Percentiles rank a stretch among this genome's conserved stretches.
Conservation (phyloP, 768 basidiomycete species). For the Phylloporus rhodoxanthus region DNA sequence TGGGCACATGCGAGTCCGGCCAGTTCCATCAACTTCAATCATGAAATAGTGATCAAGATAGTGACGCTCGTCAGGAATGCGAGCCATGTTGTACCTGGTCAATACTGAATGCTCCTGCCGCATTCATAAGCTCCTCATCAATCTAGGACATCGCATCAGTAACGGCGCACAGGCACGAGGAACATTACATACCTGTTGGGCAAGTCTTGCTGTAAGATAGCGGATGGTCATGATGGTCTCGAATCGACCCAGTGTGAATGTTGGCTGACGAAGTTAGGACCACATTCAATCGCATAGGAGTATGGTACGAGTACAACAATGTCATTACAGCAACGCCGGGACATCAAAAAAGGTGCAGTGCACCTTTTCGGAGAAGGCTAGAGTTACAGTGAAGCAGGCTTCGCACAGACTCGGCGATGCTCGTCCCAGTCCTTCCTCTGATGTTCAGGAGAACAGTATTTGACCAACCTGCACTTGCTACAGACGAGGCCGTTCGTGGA, state of each 20-base stretch:
- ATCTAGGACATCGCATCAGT: slow-evolving; percentile 46
- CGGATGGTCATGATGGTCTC: slow-evolving; percentile 45
- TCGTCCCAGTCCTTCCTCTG: slow-evolving; percentile 77
- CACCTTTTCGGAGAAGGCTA: not conserved
- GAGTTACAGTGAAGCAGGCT: slow-evolving; percentile 23
- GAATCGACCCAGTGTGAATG: not conserved
- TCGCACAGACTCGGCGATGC: slow-evolving; percentile 64
- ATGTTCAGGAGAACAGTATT: slow-evolving; percentile 70
- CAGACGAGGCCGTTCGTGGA: slow-evolving; percentile 52
- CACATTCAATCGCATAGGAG: not conserved
- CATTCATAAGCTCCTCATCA: slow-evolving; percentile 89
- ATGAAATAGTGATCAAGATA: not conserved
- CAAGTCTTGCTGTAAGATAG: slow-evolving; percentile 64
- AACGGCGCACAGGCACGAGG: not conserved
- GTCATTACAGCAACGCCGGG: not conserved
- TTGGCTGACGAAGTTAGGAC: not conserved
- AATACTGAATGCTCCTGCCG: slow-evolving; percentile 85
- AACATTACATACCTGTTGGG: slow-evolving; percentile 55
- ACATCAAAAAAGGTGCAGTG: not conserved
- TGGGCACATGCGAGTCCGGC: slow-evolving; percentile 94
- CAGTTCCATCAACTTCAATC: slow-evolving; percentile 82
- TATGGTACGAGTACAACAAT: slow-evolving; percentile 7
- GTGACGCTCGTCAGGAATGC: not conserved
- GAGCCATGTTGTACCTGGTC: slow-evolving; percentile 60
- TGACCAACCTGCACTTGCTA: slow-evolving; percentile 74